Conservation (phyloP, 2,329 filamentous ascomycete species). For the Aspergillus hortae region DNA sequence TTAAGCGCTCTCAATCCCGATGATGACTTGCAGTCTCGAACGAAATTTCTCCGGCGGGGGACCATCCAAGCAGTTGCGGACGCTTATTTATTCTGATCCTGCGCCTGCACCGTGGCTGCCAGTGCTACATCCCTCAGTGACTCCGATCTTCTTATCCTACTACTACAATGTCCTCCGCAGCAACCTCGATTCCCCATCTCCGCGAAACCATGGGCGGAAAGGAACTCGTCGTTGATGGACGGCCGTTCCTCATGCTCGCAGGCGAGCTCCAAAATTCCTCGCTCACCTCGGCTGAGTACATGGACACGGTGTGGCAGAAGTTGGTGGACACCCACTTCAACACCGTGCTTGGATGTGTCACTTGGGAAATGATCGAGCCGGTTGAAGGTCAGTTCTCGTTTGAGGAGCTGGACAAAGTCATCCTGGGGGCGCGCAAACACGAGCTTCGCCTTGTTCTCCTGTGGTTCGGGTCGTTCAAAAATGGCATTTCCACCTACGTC, state of each 20-base stretch:
- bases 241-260: conserved; percentile 45
- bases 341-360: conserved; percentile 44
- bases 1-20: too few relatives aligned
- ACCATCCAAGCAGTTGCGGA: too few relatives aligned
- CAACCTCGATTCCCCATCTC: too few relatives aligned
- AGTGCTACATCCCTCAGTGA: too few relatives aligned
- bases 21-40: too few relatives aligned
- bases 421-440: conserved; percentile 36
- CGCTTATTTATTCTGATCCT: too few relatives aligned
- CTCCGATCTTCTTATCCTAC: too few relatives aligned
- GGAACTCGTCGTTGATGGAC: conserved; percentile 40
- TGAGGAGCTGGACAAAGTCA: conserved; percentile 38
- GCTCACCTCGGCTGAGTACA: conserved; percentile 43
- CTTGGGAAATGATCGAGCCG: conserved; percentile 49
- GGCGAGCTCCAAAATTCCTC: conserved; percentile 49
- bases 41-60: too few relatives aligned
- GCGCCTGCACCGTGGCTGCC: too few relatives aligned
- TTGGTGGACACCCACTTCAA: conserved; percentile 39
- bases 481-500: conserved; percentile 41
- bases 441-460: conserved; percentile 40
- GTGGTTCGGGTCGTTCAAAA: conserved; percentile 51
- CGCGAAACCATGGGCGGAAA: conserved; percentile 22
- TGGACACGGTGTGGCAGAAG: conserved; percentile 44
- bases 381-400: conserved; percentile 44
- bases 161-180: too few relatives aligned